Evolutionary conservation across 208 protist genomes (phyloP).

Genomic region (Trypanosoma melophagium): DNA sequence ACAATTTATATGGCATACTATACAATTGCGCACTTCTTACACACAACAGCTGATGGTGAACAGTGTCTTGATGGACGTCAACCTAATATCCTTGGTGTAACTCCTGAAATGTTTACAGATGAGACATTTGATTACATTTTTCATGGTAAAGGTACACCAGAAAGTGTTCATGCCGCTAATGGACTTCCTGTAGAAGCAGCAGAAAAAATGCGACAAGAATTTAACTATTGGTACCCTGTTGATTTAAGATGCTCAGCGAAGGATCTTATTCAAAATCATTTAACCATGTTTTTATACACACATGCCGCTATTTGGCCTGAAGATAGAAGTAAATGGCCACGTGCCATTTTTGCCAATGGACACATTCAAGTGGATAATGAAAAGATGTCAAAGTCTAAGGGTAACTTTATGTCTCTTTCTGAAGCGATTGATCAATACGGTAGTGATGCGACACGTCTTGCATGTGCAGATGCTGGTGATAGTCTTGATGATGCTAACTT

Average conservation of each 20-base stretch:
- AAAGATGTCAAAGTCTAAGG: slow-evolving; percentile 99
- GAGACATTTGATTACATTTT: slow-evolving; percentile 96
- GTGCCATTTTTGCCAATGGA: slow-evolving; percentile 98
- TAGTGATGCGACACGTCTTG: slow-evolving; percentile 94
- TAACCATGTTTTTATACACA: slow-evolving; percentile 99
- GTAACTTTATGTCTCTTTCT: slow-evolving; percentile 98
- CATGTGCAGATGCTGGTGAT: slow-evolving; percentile 99
- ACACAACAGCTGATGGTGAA: slow-evolving; percentile 72
- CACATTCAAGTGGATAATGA: slow-evolving; percentile 98
- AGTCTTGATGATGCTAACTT: slow-evolving; percentile 99
- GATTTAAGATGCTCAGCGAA: slow-evolving; percentile 99
- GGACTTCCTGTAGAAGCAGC: slow-evolving; percentile 67
- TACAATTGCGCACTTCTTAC: slow-evolving; percentile 98
- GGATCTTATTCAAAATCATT: slow-evolving; percentile 99
- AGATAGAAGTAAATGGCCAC: slow-evolving; percentile 81
- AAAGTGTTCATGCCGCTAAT: slow-evolving; percentile 42
- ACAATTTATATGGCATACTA: slow-evolving; percentile 99
- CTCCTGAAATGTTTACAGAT: slow-evolving; percentile 93
- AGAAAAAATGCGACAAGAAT: slow-evolving; percentile 94
- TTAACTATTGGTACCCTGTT: slow-evolving; percentile 99
- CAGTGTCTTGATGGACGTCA: slow-evolving; percentile 40
- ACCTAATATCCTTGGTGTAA: slow-evolving; percentile 83
- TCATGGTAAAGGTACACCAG: slow-evolving; percentile 67
- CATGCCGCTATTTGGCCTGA: slow-evolving; percentile 98
- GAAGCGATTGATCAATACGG: slow-evolving; percentile 85